Evolutionary conservation across 2,329 filamentous ascomycete genomes (phyloP).

Genomic region (Aspergillus sp.): DNA sequence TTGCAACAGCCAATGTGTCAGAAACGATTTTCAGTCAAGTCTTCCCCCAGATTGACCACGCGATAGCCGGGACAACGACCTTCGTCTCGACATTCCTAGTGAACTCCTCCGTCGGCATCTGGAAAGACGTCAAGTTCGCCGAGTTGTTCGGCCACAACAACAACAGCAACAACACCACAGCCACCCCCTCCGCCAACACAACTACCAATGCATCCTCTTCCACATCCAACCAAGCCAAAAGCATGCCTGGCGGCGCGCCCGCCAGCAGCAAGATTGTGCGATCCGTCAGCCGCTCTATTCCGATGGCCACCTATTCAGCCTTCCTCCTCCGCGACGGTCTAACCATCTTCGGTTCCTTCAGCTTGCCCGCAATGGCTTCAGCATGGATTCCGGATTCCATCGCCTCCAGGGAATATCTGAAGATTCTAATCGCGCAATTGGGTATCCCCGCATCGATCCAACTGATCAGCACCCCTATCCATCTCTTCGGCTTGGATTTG

Average conservation of each 20-base stretch:
- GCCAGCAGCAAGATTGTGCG: conserved; percentile 17
- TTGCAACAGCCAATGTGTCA: conserved; percentile 75
- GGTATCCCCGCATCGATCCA: conserved; percentile 70
- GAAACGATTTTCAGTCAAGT: conserved; percentile 66
- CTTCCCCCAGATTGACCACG: conserved; percentile 47
- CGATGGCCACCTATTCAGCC: conserved; percentile 47
- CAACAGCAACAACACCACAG: conserved; percentile 1
- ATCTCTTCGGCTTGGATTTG: conserved; percentile 74
- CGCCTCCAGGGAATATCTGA: conserved; percentile 70
- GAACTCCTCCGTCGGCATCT: conserved; percentile 68
- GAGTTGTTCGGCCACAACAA: conserved; percentile 54
- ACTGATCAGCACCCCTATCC: conserved; percentile 70
- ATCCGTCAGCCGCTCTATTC: conserved; percentile 32
- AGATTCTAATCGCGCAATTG: conserved; percentile 79
- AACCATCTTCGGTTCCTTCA: conserved; percentile 61
- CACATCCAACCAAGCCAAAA: neutral
- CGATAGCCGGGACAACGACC: conserved; percentile 67
- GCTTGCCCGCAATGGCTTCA: conserved; percentile 27
- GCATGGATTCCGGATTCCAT: conserved; percentile 63
- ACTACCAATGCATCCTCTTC: conserved; percentile 3
- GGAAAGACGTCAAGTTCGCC: conserved; percentile 82
- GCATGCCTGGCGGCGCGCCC: neutral
- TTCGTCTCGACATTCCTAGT: conserved; percentile 68
- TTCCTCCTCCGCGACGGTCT: conserved; percentile 75
- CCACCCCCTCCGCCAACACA: conserved; percentile 3